Evolutionary conservation across 805 yeast genomes (phyloP).

Genomic region (Lipomyces sp.): DNA sequence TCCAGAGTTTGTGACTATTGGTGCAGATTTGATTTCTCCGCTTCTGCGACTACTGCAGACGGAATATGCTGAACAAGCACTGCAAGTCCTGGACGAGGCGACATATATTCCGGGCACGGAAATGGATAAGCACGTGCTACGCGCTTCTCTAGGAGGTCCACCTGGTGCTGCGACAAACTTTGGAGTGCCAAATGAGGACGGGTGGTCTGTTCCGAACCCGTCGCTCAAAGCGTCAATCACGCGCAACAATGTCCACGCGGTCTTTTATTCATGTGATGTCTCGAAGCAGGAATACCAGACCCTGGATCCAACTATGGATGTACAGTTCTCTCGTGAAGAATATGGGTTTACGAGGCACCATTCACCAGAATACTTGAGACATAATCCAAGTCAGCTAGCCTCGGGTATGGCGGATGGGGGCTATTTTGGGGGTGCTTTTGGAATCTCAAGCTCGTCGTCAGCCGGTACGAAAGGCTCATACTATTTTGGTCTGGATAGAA

Average conservation of each 20-base stretch:
- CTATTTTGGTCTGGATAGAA: slow-evolving; percentile 41
- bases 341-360: slow-evolving; percentile 42
- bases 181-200: slow-evolving; percentile 93
- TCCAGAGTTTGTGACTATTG: slow-evolving; percentile 83
- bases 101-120: slow-evolving; percentile 85
- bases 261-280: slow-evolving; percentile 79
- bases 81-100: slow-evolving; percentile 87
- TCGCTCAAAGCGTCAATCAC: slow-evolving; percentile 86
- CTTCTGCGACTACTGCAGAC: slow-evolving; percentile 77
- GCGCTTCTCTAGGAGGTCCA: slow-evolving; percentile 88
- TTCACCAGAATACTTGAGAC: slow-evolving; percentile 1
- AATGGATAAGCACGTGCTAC: slow-evolving; percentile 85
- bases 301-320: slow-evolving; percentile 40
- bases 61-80: slow-evolving; percentile 84
- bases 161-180: slow-evolving; percentile 83
- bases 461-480: slow-evolving; percentile 12
- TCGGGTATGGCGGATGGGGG: slow-evolving; percentile 31
- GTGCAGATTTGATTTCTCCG: slow-evolving; percentile 94
- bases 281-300: slow-evolving; percentile 38
- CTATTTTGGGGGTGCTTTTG: slow-evolving; percentile 31
- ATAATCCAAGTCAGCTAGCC: slow-evolving; percentile 14
- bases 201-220: slow-evolving; percentile 98
- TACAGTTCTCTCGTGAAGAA: slow-evolving; percentile 47
- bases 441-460: slow-evolving; percentile 13
- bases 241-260: slow-evolving; percentile 92